Evolutionary conservation across 257 asterid species (phyloP), one percentile per base, ranked within the genome.

Genomic region (Lantana camara): DNA sequence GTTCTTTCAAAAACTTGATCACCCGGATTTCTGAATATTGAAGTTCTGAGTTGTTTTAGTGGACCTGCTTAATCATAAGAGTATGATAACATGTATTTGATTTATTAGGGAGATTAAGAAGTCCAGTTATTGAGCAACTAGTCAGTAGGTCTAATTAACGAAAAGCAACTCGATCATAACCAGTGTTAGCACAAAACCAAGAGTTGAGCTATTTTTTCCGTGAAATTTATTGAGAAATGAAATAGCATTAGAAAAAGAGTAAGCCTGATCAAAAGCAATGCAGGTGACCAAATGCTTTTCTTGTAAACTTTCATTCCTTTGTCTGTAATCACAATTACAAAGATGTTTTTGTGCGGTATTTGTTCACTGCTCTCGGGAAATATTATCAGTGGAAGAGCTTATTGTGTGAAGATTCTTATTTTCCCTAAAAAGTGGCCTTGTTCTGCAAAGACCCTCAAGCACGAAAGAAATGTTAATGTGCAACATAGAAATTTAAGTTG

Each of bases 61-160:
- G 53, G 24, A 17, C 19, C 7, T 30, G 21, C 45, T 45, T 27
- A 21, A 9, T 27, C 22, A 21, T 20, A 38, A 38, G 16, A 48
- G 22, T 20, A 20, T 35, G 16, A 34, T 56, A 27, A 12, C 29
- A 44, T 55, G 24, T 30, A 1, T n/a, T 4, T n/a, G 27, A 44
- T 53, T 41, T 51, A 11, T 12, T n/a, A 22, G n/a, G 20, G 32
- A 56, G 41, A 17, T 45, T 29, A 30, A 8, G 41, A 22, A 2
- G 23, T 19, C 35, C 49, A 66, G 16, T 21, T 47, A 47, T 41
- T 49, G 51, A 52, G 41, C 16, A 29, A 27, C 42, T 32, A 40
- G 38, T 9, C 48, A 37, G 56, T 58, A 16, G 55, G 27, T 48
- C 53, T 68, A 35, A 42, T 54, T 53, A 53, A 55, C 11, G 21